Conservation (phyloP, 1,284 basidiomycete genomes). For the Trichosporon asahii region DNA sequence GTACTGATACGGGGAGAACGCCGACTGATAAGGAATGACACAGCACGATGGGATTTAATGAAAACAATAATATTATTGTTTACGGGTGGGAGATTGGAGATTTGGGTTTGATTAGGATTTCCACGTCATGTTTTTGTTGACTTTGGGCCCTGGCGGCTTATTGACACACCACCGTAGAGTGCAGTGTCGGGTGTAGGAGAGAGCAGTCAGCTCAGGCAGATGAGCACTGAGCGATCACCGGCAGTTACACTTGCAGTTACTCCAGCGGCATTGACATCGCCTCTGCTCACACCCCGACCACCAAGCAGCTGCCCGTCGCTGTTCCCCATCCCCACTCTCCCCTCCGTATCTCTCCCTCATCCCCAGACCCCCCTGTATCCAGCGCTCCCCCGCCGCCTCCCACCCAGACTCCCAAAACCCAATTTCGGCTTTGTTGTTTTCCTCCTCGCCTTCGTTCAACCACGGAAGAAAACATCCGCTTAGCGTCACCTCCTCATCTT, state of each 20-base stretch:
- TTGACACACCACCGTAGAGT: conserved; percentile 6
- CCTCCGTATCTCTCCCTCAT: neutral
- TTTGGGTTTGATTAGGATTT: conserved; percentile 11
- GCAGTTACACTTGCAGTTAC: neutral
- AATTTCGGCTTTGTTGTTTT: conserved; percentile 11
- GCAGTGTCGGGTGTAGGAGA: too few species aligned
- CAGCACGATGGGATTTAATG: conserved; percentile 10
- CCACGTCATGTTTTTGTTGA: conserved; percentile 10
- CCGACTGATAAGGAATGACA: conserved; percentile 10
- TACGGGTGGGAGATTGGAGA: conserved; percentile 3
- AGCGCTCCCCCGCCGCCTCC: neutral
- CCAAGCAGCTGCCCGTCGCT: neutral
- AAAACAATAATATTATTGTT: conserved; percentile 9
- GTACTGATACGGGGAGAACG: neutral
- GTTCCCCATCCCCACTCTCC: neutral
- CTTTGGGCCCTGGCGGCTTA: conserved; percentile 3
- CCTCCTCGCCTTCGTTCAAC: neutral
- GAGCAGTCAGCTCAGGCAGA: neutral
- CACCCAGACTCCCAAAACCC: neutral
- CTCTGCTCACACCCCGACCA: neutral
- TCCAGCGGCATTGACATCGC: conserved; percentile 5
- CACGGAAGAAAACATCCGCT: conserved; percentile 9
- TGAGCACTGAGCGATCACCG: neutral
- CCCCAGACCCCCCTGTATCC: conserved; percentile 3
- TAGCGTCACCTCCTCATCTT: conserved; percentile 1